Evolutionary conservation across 2,329 filamentous ascomycete species (phyloP).

Genomic region (Leptographium lundbergii): DNA sequence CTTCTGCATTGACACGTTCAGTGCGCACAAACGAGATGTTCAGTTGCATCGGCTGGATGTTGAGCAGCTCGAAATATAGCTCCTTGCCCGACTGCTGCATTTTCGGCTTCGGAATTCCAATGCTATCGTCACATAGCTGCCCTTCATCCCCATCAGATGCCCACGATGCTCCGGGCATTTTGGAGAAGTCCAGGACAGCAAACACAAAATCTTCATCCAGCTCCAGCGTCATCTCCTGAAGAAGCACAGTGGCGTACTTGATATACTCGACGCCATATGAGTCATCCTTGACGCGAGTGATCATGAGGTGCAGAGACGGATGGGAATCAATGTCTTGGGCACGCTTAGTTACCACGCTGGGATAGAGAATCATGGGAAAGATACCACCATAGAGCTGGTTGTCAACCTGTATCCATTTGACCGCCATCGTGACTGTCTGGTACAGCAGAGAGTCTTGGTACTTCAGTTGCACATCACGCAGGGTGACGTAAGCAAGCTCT

Average conservation of each 20-base stretch:
- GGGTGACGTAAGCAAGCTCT: slow-evolving; percentile 86
- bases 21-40: slow-evolving; percentile 96
- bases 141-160: slow-evolving; percentile 64
- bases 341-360: slow-evolving; percentile 93
- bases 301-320: slow-evolving; percentile 81
- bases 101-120: slow-evolving; percentile 87
- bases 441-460: slow-evolving; percentile 90
- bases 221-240: slow-evolving; percentile 97
- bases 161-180: slow-evolving; percentile 84
- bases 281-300: slow-evolving; percentile 94
- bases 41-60: slow-evolving; percentile 96
- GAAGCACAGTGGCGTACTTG: slow-evolving; percentile 86
- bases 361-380: slow-evolving; percentile 94
- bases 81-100: slow-evolving; percentile 77
- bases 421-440: slow-evolving; percentile 77
- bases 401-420: slow-evolving; percentile 99
- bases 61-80: slow-evolving; percentile 94
- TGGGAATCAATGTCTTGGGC: slow-evolving; percentile 93
- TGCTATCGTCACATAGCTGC: slow-evolving; percentile 73
- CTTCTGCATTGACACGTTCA: slow-evolving; percentile 89
- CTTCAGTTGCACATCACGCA: slow-evolving; percentile 80
- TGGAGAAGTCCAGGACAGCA: slow-evolving; percentile 86
- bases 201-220: slow-evolving; percentile 98
- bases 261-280: slow-evolving; percentile 96
- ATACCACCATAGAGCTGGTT: slow-evolving; percentile 97